These are phyloP conservation scores for Ogataea trehaloabstinens DNA, from an alignment of 805 yeast genomes.

Conservation along the genomic window DNA sequence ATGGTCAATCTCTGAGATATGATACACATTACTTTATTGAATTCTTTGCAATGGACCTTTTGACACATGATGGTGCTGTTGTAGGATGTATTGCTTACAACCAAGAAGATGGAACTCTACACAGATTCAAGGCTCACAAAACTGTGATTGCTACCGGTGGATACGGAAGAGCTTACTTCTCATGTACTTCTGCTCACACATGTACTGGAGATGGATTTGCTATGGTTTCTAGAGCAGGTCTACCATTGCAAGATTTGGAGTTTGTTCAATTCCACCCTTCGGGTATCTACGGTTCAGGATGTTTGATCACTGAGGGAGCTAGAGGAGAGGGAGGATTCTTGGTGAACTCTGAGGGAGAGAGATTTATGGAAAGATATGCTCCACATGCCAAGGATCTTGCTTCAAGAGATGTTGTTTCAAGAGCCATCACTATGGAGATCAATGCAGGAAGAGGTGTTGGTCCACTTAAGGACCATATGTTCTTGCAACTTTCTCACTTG, in stretches of 20 bases:
- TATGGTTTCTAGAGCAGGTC: slow-evolving; percentile 97
- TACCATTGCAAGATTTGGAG: slow-evolving; percentile 96
- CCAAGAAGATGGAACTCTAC: slow-evolving; percentile 98
- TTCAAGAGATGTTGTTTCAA: slow-evolving; percentile 95
- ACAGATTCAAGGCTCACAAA: slow-evolving; percentile 95
- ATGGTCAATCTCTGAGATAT: slow-evolving; percentile 94
- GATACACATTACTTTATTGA: slow-evolving; percentile 98
- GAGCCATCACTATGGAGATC: slow-evolving; percentile 98
- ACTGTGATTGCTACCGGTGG: slow-evolving; percentile 99
- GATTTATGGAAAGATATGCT: slow-evolving; percentile 99
- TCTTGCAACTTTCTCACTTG: slow-evolving; percentile 87
- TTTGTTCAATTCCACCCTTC: slow-evolving; percentile 99
- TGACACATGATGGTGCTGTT: slow-evolving; percentile 94
- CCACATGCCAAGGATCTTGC: slow-evolving; percentile 99
- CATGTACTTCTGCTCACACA: slow-evolving; percentile 98
- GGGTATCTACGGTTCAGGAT: slow-evolving; percentile 98
- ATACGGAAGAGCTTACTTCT: slow-evolving; percentile 96
- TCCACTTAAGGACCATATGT: slow-evolving; percentile 92
- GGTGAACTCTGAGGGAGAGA: slow-evolving; percentile 95
- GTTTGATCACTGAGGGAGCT: slow-evolving; percentile 98
- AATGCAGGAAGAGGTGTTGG: slow-evolving; percentile 99
- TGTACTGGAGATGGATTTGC: slow-evolving; percentile 99
- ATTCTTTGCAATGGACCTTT: slow-evolving; percentile 90
- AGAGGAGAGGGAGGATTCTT: slow-evolving; percentile 99
- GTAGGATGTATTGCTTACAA: slow-evolving; percentile 97